phyloP scores from a whole-genome alignment of 805 yeast genomes.

The Candida takata region DNA sequence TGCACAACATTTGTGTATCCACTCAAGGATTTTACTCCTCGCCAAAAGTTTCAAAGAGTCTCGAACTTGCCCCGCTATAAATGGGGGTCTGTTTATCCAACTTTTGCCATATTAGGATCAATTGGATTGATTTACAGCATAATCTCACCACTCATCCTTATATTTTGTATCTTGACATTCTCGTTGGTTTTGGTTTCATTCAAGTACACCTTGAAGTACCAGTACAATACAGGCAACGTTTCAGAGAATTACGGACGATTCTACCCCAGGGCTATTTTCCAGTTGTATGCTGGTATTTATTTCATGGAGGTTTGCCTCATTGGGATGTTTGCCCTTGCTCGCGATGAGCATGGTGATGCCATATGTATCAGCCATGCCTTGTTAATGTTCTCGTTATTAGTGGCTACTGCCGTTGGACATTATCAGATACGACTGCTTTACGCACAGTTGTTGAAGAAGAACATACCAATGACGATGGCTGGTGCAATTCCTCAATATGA shows the following conservation, averaged over 20 bases:
- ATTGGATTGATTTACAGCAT: constrained; percentile 75
- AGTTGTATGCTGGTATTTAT: constrained; percentile 74
- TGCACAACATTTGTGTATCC: constrained; percentile 29
- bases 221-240: constrained; percentile 42
- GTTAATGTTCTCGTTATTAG: constrained; percentile 43
- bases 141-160: constrained; percentile 69
- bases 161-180: constrained; percentile 53
- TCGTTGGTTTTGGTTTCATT: constrained; percentile 53
- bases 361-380: constrained; percentile 42
- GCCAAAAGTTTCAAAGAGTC: constrained; percentile 42
- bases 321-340: constrained; percentile 65
- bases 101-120: constrained; percentile 68
- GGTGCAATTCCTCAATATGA: not conserved
- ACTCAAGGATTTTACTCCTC: constrained; percentile 50
- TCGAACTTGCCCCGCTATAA: constrained; percentile 39
- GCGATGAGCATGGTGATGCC: constrained; percentile 37
- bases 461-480: constrained; percentile 29
- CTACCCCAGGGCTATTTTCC: constrained; percentile 70
- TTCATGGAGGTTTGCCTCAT: constrained; percentile 72
- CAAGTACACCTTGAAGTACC: constrained; percentile 59
- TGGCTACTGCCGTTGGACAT: constrained; percentile 53
- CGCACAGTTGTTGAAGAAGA: constrained; percentile 25
- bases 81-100: constrained; percentile 80
- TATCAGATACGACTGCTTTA: constrained; percentile 40
- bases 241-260: constrained; percentile 65